Conservation (phyloP, 2,329 filamentous ascomycete species). For the Ophiocordyceps camponoti-saundersi region DNA sequence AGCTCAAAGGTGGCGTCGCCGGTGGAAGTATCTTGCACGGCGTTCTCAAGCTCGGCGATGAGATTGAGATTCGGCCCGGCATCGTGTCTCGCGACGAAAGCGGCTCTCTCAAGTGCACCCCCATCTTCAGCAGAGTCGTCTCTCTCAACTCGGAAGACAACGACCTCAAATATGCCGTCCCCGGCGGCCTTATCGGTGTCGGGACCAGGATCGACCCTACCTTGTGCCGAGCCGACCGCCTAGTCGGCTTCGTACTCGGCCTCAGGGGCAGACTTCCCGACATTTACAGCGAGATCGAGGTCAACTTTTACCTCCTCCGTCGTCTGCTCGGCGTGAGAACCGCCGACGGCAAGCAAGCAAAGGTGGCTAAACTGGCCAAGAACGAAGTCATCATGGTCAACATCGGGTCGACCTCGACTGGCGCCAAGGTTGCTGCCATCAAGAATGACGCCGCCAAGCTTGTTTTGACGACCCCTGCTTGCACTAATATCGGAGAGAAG, state of each 20-base stretch:
- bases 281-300: constrained; percentile 96
- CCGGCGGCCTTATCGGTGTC: constrained; percentile 94
- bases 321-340: constrained; percentile 92
- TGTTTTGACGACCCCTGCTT: constrained; percentile 80
- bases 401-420: constrained; percentile 93
- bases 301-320: constrained; percentile 97
- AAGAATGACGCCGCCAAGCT: constrained; percentile 97
- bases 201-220: constrained; percentile 95
- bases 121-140: constrained; percentile 90
- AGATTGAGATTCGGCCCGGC: constrained; percentile 98
- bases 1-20: constrained; percentile 95
- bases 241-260: constrained; percentile 94
- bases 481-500: constrained; percentile 96
- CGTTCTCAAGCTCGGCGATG: constrained; percentile 90
- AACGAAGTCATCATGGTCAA: constrained; percentile 99
- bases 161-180: constrained; percentile 94
- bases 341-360: constrained; percentile 95
- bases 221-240: constrained; percentile 94
- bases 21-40: constrained; percentile 93
- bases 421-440: constrained; percentile 91
- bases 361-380: constrained; percentile 95
- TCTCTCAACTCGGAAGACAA: constrained; percentile 96
- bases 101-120: constrained; percentile 88
- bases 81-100: constrained; percentile 91
- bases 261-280: constrained; percentile 85